A percentile compares a stretch with the other conserved stretches of the same genome.
phyloP scores from a whole-genome alignment of 1,139 yeast genomes.

The Hansenula lynferdii region DNA sequence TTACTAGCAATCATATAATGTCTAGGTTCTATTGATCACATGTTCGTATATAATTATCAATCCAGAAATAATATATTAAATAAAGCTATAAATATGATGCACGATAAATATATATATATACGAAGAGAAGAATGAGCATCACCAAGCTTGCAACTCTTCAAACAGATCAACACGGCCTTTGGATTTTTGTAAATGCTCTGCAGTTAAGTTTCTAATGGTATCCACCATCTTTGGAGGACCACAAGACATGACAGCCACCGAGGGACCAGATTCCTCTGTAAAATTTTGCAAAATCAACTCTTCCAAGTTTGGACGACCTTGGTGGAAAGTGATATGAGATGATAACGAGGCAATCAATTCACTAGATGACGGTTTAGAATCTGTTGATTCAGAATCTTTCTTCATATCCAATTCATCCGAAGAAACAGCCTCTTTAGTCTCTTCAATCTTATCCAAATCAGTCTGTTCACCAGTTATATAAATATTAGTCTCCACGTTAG shows the following conservation, averaged over 20 bases:
- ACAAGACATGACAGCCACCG: conserved; percentile 42
- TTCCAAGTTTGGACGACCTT: conserved; percentile 33
- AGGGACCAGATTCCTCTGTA: conserved; percentile 23
- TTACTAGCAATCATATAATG: no score
- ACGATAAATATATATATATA: no score
- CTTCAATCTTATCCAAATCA: no score
- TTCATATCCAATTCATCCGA: not conserved
- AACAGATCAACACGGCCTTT: conserved; percentile 39
- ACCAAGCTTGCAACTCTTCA: conserved; percentile 40
- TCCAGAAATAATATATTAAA: no score
- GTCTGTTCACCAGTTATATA: conserved; percentile 31
- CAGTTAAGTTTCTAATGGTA: conserved; percentile 32
- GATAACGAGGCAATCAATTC: not conserved
- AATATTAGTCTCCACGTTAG: conserved; percentile 31
- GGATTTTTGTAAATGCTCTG: conserved; percentile 25
- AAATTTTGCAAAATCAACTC: conserved; percentile 27
- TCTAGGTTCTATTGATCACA: no score
- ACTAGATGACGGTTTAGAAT: not conserved
- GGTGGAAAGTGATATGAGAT: conserved; percentile 3
- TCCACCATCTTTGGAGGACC: conserved; percentile 50
- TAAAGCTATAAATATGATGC: no score
- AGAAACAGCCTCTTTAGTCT: no score
- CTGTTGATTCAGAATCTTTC: not conserved
- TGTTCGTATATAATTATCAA: no score
- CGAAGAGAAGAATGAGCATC: no score